Conservation (phyloP, 257 asterid genomes). For the Solanum bulbocastanum region DNA sequence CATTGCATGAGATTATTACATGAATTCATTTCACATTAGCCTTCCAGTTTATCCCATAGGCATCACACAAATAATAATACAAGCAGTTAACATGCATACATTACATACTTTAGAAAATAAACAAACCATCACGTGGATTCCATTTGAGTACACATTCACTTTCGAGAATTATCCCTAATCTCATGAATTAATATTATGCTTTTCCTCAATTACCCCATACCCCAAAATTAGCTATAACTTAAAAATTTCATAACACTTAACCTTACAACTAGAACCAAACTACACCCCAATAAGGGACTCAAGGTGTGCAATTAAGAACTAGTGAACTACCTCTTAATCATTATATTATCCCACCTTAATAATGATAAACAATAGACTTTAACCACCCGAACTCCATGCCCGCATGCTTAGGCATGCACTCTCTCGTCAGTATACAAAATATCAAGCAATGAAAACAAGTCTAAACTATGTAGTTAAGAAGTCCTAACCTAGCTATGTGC, state of each 20-base stretch:
- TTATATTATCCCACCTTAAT: too few species aligned
- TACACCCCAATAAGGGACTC: background rate
- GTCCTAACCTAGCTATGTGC: background rate
- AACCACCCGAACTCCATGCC: background rate
- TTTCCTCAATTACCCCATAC: background rate
- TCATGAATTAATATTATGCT: background rate
- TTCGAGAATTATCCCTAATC: background rate
- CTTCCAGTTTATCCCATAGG: background rate
- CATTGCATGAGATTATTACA: background rate
- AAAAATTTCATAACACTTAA: too few species aligned
- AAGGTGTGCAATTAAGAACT: background rate
- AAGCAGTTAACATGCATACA: background rate
- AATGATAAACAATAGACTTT: background rate
- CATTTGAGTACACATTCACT: background rate
- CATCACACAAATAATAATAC: background rate
- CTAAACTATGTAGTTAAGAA: background rate
- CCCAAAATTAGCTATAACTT: background rate
- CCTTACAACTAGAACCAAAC: background rate
- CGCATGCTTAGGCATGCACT: background rate
- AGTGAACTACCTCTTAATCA: background rate
- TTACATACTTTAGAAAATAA: background rate
- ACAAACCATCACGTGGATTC: background rate
- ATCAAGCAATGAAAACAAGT: background rate
- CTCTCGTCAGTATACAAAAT: background rate
- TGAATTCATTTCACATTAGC: background rate